Evolutionary conservation across 495 filamentous ascomycete genomes (phyloP).

Genomic region (Hyaloscypha hepaticicola): DNA sequence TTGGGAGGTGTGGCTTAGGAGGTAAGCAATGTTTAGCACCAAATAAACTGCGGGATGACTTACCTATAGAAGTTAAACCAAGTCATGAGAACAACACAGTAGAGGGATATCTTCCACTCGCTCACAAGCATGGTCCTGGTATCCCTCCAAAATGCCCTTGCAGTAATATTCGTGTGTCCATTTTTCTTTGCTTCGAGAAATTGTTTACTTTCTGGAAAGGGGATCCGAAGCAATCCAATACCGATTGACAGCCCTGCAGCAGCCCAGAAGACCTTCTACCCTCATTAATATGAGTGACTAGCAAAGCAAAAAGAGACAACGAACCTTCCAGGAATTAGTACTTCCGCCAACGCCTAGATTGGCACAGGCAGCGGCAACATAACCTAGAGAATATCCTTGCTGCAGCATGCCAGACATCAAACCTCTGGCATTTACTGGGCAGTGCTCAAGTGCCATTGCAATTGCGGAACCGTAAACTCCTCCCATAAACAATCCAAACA

Average conservation of each 20-base stretch:
- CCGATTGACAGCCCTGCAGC: slow-evolving; percentile 62
- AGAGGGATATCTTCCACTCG: slow-evolving; percentile 71
- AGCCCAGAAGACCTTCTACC: slow-evolving; percentile 37
- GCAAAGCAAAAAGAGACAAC: neutral
- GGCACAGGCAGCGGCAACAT: slow-evolving; percentile 68
- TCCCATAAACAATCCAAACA: slow-evolving; percentile 84
- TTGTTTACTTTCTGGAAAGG: slow-evolving; percentile 69
- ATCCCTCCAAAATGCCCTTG: slow-evolving; percentile 60
- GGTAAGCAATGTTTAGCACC: too few relatives aligned
- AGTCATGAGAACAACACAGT: slow-evolving; percentile 70
- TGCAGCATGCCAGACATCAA: slow-evolving; percentile 78
- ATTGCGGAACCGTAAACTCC: slow-evolving; percentile 81
- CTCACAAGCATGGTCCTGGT: slow-evolving; percentile 59
- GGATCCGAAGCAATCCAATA: slow-evolving; percentile 60
- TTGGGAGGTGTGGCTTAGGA: slow-evolving; percentile 14
- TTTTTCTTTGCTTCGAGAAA: slow-evolving; percentile 63
- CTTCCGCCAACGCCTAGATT: slow-evolving; percentile 45
- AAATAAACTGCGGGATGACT: neutral
- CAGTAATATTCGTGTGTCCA: slow-evolving; percentile 46
- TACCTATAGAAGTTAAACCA: slow-evolving; percentile 49
- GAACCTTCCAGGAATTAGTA: slow-evolving; percentile 17
- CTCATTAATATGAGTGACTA: too few relatives aligned
- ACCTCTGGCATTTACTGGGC: slow-evolving; percentile 46
- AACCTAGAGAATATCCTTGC: slow-evolving; percentile 75
- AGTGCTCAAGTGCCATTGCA: slow-evolving; percentile 77